Evolutionary conservation across 2,329 filamentous ascomycete species (phyloP).

Genomic region (Monosporascus ibericus): DNA sequence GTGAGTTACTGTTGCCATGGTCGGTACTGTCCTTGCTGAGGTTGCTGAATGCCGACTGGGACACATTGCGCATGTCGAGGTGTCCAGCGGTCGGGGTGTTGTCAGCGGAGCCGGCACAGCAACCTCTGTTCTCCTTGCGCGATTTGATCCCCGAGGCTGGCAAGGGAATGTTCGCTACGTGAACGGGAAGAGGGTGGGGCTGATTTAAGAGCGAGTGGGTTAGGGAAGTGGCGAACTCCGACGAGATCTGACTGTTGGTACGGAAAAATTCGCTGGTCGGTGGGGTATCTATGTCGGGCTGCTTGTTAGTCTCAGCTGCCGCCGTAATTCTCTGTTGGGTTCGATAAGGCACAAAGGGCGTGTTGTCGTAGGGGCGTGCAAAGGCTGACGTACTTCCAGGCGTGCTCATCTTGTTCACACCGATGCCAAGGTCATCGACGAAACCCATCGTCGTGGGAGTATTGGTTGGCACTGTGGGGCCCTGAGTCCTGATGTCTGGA

Average conservation of each 20-base stretch:
- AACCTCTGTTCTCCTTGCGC: constrained; percentile 37
- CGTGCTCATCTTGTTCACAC: constrained; percentile 15
- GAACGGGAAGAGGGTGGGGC: constrained; percentile 31
- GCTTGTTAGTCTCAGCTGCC: constrained; percentile 5
- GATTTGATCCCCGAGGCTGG: constrained; percentile 35
- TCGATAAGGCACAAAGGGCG: background rate
- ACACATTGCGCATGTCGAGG: constrained; percentile 33
- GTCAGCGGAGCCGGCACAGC: constrained; percentile 16
- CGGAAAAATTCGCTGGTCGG: constrained; percentile 22
- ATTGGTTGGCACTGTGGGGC: constrained; percentile 35
- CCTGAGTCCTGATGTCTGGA: constrained; percentile 23
- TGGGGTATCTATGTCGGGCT: constrained; percentile 12
- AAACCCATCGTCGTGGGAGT: constrained; percentile 30
- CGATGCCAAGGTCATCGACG: constrained; percentile 18
- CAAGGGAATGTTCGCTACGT: constrained; percentile 21
- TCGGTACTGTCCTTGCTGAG: constrained; percentile 18
- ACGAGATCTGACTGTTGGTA: constrained; percentile 21
- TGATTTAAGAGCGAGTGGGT: constrained; percentile 45
- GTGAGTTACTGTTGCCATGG: constrained; percentile 19
- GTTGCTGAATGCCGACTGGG: constrained; percentile 31
- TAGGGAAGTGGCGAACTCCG: constrained; percentile 36
- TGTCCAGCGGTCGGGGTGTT: constrained; percentile 20
- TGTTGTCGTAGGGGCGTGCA: background rate
- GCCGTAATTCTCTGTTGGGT: background rate
- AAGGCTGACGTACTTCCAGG: constrained; percentile 18